Evolutionary conservation across 371 early-diverging fungal species (phyloP), one percentile per base, ranked within the genome.

Genomic region (Saksenaea vasiformis): DNA sequence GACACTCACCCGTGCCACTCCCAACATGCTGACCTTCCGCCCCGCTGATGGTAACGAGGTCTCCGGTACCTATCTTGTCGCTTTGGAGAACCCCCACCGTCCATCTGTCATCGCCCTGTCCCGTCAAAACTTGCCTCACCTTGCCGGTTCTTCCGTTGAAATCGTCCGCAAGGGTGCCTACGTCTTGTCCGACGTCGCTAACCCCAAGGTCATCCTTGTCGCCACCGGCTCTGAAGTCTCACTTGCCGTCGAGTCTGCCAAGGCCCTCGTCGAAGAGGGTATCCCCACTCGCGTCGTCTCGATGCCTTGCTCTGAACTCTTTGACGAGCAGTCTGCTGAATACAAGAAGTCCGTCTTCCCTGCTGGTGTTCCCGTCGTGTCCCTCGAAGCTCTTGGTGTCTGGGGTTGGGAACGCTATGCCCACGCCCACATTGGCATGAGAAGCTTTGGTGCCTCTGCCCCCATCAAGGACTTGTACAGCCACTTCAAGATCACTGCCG

Each of bases 1-100:
- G 67, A 88, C 98, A 43, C 77, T 90, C 65, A 80, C 96, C 31
- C 92, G 99, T 60, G 98, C 98, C 13, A 91, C 95, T n/a, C 99
- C 99, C 54, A 94, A 96, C 83, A 80, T 94, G 72, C 76, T 91
- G 44, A 87, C 87, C 61, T 77, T 97, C 70, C 91, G 99, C 65
- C 99, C 99, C 43, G 97, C 96, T 53, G 98, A 99, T 76, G 98
- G 98, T 56, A 95, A 95, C 70, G 99, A 99, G 76, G 89, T 89
- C 39, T 93, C 97, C 22, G 98, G 94, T 64, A 84, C 95, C 14
- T 98, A 96, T 79, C 67, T 88, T 35, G 88, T 85, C 8, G 98
- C 97, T 35, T 78, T 98, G 39, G 74, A 79, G 64, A 72, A 86
- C 72, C 58, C 64, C 28, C 55, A 79, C 41, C 85, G 91, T 14